These are phyloP conservation scores for Musa troglodytarum DNA, from an alignment of 176 grass and related monocot species.

Conservation along the genomic window DNA sequence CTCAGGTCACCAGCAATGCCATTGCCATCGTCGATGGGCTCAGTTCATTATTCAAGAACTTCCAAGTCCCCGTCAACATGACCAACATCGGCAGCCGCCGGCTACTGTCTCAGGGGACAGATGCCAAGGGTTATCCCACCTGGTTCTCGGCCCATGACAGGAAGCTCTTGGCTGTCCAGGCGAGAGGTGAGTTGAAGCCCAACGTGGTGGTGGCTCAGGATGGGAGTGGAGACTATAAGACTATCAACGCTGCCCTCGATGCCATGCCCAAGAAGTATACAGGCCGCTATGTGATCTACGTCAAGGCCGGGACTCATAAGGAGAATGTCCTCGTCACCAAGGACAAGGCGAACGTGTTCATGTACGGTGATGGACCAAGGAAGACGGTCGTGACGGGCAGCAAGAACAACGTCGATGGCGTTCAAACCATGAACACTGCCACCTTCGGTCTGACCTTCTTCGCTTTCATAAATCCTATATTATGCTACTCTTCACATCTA, in stretches of 20 bases:
- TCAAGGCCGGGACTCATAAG: slow-evolving; percentile 45
- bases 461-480: background rate
- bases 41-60: no score
- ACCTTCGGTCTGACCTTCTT: slow-evolving; percentile 35
- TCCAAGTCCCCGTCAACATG: no score
- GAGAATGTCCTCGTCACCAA: slow-evolving; percentile 48
- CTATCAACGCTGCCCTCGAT: slow-evolving; percentile 46
- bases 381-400: slow-evolving; percentile 38
- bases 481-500: background rate
- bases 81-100: background rate
- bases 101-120: background rate
- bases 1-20: no score
- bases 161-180: background rate
- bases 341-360: slow-evolving; percentile 30
- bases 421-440: slow-evolving; percentile 50
- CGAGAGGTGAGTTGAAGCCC: background rate
- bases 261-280: slow-evolving; percentile 31
- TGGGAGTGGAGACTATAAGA: slow-evolving; percentile 55
- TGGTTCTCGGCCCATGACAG: background rate
- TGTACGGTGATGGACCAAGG: slow-evolving; percentile 42
- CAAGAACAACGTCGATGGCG: slow-evolving; percentile 27
- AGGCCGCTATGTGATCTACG: slow-evolving; percentile 37
- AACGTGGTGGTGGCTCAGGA: slow-evolving; percentile 46
- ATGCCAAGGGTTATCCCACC: background rate
- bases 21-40: no score